Conservation (phyloP, 352 stramenopile genomes). For the Phytophthora boehmeriae region DNA sequence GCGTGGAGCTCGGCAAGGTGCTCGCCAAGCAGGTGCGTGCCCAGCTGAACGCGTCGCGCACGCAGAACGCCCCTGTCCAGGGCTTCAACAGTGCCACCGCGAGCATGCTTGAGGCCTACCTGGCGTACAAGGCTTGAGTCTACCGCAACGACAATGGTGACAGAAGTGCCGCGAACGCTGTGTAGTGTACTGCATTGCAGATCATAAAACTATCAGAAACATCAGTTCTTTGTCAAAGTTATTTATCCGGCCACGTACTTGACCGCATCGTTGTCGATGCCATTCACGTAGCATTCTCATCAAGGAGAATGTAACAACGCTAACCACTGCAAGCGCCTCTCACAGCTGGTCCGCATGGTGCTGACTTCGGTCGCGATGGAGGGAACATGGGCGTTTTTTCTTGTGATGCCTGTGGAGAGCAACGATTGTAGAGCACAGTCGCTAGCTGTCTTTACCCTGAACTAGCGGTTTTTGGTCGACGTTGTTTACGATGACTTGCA, state of each 20-base stretch:
- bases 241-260: background rate
- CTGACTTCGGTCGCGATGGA: conserved; percentile 23
- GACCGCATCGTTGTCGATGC: background rate
- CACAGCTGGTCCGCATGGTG: conserved; percentile 17
- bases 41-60: conserved; percentile 86
- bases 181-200: conserved; percentile 9
- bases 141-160: background rate
- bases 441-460: conserved; percentile 15
- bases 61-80: conserved; percentile 76
- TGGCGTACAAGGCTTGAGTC: conserved; percentile 74
- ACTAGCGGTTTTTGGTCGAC: conserved; percentile 6
- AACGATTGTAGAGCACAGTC: conserved; percentile 10
- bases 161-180: background rate
- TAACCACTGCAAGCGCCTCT: background rate
- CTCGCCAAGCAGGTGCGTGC: conserved; percentile 95
- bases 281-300: background rate
- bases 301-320: too few relatives aligned
- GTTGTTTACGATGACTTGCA: conserved; percentile 1
- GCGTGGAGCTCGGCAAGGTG: conserved; percentile 98
- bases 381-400: conserved; percentile 5
- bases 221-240: background rate
- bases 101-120: conserved; percentile 93
- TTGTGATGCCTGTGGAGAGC: background rate
- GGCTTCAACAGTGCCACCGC: conserved; percentile 96
- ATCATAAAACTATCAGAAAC: conserved; percentile 7